phyloP scores from a whole-genome alignment of 2,329 filamentous ascomycete species.

The Sphaerostilbella broomeana region DNA sequence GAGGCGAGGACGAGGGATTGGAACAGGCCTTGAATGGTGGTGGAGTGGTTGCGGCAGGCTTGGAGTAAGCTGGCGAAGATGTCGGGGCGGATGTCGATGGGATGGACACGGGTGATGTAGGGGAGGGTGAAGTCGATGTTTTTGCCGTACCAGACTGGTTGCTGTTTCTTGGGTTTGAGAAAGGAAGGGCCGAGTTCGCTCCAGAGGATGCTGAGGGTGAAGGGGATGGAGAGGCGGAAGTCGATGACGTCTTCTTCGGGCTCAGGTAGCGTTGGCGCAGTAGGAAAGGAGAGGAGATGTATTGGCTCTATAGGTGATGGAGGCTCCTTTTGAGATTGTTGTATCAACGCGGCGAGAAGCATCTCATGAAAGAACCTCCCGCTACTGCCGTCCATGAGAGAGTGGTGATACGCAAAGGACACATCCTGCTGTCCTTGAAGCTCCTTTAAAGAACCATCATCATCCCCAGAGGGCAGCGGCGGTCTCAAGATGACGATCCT shows the following conservation, averaged over 20 bases:
- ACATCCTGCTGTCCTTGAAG: constrained; percentile 26
- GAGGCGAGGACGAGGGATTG: constrained; percentile 39
- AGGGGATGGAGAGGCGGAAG: constrained; percentile 34
- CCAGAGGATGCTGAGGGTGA: constrained; percentile 37
- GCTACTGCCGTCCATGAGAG: constrained; percentile 45
- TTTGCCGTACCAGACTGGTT: constrained; percentile 34
- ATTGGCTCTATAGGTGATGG: not conserved
- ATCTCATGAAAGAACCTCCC: constrained; percentile 43
- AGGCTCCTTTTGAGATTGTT: not conserved
- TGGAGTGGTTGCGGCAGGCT: constrained; percentile 33
- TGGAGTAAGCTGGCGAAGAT: constrained; percentile 28
- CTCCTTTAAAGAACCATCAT: constrained; percentile 11
- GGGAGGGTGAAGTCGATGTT: constrained; percentile 30
- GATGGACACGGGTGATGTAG: constrained; percentile 29
- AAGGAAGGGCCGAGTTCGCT: constrained; percentile 32
- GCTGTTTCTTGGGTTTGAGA: constrained; percentile 25
- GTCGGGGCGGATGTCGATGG: constrained; percentile 29
- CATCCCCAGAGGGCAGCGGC: constrained; percentile 5
- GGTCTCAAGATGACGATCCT: constrained; percentile 33
- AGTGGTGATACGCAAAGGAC: constrained; percentile 46
- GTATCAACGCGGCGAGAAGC: constrained; percentile 38
- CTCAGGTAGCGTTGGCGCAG: constrained; percentile 27
- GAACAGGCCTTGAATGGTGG: constrained; percentile 44
- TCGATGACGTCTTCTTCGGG: constrained; percentile 36
- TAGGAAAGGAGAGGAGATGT: constrained; percentile 26